phyloP scores from a whole-genome alignment of 768 basidiomycete species.

The Termitomyces sp. region DNA sequence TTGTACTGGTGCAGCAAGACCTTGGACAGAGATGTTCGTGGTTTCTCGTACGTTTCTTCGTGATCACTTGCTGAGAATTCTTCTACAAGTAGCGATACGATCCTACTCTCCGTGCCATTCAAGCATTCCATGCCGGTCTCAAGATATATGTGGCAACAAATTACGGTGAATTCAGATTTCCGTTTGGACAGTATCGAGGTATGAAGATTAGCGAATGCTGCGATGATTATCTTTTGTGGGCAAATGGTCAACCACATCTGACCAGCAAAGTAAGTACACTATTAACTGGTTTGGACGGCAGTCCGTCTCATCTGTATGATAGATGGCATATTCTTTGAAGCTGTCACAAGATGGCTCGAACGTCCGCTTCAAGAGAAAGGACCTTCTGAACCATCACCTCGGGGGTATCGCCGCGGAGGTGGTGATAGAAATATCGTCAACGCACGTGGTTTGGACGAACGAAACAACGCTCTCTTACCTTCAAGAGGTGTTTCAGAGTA shows the following conservation, averaged over 20 bases:
- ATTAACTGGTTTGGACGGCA: neutral
- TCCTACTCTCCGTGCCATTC: neutral
- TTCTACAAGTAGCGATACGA: neutral
- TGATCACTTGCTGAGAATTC: neutral
- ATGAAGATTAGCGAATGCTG: neutral
- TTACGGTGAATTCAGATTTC: neutral
- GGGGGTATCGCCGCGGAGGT: neutral
- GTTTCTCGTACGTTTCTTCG: neutral
- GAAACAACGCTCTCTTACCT: neutral
- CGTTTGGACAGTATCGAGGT: neutral
- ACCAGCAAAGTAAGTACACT: neutral
- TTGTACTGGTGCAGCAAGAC: slow-evolving; percentile 4
- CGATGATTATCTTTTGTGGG: neutral
- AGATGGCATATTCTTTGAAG: neutral
- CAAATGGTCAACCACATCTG: no score
- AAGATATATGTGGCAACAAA: neutral
- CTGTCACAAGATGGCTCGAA: neutral
- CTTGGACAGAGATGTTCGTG: neutral
- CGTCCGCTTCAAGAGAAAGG: neutral
- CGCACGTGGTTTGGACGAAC: neutral
- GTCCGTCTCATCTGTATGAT: no score
- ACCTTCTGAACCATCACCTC: neutral
- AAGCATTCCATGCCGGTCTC: neutral
- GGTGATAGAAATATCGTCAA: neutral
- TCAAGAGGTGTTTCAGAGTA: neutral